Conservation (phyloP, 306 rosid genomes). For the Rosa lucieae region DNA sequence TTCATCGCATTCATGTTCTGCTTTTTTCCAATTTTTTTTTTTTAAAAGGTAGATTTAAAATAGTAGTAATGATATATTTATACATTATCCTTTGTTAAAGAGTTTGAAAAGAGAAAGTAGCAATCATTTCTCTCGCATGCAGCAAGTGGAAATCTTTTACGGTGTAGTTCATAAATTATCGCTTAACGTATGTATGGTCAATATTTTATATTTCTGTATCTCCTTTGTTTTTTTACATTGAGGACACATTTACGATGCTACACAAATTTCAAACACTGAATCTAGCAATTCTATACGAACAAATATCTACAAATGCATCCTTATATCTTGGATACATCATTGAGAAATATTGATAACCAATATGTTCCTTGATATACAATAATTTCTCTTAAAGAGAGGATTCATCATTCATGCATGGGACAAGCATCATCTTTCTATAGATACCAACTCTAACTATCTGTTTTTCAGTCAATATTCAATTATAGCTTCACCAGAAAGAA, state of each 20-base stretch:
- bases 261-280: not conserved
- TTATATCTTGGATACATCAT: not conserved
- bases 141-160: not conserved
- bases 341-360: not conserved
- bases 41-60: not conserved
- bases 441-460: not conserved
- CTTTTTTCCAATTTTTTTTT: not conserved
- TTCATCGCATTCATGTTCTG: constrained; percentile 4
- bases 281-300: not conserved
- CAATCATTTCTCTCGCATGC: not conserved
- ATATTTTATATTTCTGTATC: not conserved
- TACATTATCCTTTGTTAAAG: not conserved
- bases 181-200: not conserved
- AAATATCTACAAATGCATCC: not conserved
- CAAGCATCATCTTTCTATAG: not conserved
- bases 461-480: not conserved
- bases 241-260: not conserved
- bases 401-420: not conserved
- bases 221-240: not conserved
- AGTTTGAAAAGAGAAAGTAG: not conserved
- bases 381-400: not conserved
- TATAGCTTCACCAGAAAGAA: not conserved
- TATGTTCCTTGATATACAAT: not conserved
- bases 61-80: not conserved
- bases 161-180: not conserved